Conservation (phyloP, 768 basidiomycete species). For the Serendipita sp. region DNA sequence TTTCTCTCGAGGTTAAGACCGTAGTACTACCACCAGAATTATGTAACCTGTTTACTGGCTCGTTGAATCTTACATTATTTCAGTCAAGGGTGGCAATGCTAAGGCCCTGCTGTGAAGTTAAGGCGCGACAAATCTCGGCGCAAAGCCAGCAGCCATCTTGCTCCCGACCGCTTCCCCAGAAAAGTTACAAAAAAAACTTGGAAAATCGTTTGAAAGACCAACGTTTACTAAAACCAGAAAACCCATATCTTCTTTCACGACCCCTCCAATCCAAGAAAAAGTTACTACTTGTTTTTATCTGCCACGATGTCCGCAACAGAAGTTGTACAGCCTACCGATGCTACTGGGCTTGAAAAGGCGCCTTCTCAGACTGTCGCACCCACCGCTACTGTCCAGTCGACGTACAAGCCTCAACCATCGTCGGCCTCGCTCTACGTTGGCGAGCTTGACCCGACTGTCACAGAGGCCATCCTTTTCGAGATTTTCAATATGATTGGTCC, state of each 20-base stretch:
- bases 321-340: slow-evolving; percentile 35
- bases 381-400: slow-evolving; percentile 24
- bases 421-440: slow-evolving; percentile 97
- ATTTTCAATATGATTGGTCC: slow-evolving; percentile 99
- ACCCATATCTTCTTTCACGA: slow-evolving; percentile 25
- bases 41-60: neutral
- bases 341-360: slow-evolving; percentile 17
- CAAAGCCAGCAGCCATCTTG: slow-evolving; percentile 6
- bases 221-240: slow-evolving; percentile 29
- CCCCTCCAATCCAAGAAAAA: slow-evolving; percentile 7
- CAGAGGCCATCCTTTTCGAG: slow-evolving; percentile 99
- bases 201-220: slow-evolving; percentile 7
- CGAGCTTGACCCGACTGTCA: slow-evolving; percentile 93
- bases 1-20: slow-evolving; percentile 32
- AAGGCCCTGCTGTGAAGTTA: slow-evolving; percentile 16
- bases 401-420: slow-evolving; percentile 34
- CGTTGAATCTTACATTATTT: neutral
- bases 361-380: slow-evolving; percentile 32
- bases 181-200: slow-evolving; percentile 20
- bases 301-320: slow-evolving; percentile 27
- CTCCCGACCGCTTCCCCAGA: slow-evolving; percentile 10
- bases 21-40: neutral
- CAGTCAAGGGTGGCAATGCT: slow-evolving; percentile 33
- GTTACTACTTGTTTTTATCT: slow-evolving; percentile 4
- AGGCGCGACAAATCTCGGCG: neutral